Evolutionary conservation across 1,139 yeast genomes (phyloP), one percentile per base, ranked within the genome.

Genomic region (Candida freyschussii): DNA sequence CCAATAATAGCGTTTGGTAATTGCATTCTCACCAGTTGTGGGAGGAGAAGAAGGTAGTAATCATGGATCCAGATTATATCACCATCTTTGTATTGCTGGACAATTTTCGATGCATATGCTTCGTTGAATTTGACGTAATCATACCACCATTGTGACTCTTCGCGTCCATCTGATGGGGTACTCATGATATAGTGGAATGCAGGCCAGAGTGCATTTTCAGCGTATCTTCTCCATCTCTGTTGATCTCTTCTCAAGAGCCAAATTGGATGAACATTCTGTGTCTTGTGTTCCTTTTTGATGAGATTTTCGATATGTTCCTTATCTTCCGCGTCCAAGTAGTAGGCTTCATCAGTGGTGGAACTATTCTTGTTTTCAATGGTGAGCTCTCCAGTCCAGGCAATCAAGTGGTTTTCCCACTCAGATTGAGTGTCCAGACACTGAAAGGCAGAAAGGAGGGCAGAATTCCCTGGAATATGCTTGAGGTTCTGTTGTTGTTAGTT

Each of bases 361-460:
- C 37, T 29, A 18, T 36, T 40, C 26, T 34, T 40, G 37, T 43
- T 37, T 31, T 46, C 50, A 28, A 50, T 41, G 33, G 50, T 56
- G 42, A 87, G 65, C 57, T 87, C 97, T 17, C 98, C 98, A 0
- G 96, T 83, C 99, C 99, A 93, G 1, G 89, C 96, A 34, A 93
- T 78, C 39, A 86, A 62, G 44, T 86, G 84, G 29, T 89, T 79
- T 45, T 86, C 93, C 93, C 96, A 91, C 15, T 76, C 73, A 0
- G 87, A 72, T 27, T 75, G 75, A 31, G 77, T 72, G 33, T 69
- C 69, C 37, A 91, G 62, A 50, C 74, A 79, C 43, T 68, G 67
- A 43, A 83, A 73, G 5, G 94, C 78, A 7, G 95, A 77, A 53
- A 81, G 81, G 32, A 89, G 62, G 0, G 97, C 95, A 11, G 93